Evolutionary conservation across 2,329 filamentous ascomycete species (phyloP).

Genomic region (Leptographium radiaticola): DNA sequence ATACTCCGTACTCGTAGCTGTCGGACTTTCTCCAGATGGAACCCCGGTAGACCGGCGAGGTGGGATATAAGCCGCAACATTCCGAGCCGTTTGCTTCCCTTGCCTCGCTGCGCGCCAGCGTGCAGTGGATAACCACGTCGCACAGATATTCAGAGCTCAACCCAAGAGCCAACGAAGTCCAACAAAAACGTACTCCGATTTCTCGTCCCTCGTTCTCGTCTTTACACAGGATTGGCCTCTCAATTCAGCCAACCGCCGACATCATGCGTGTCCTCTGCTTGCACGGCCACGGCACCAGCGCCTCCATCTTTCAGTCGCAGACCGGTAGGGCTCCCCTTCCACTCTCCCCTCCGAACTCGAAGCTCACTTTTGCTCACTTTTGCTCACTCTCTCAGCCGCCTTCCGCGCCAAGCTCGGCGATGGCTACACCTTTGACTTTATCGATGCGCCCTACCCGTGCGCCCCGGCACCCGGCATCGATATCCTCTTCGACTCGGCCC

Average conservation of each 20-base stretch:
- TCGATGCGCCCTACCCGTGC: constrained; percentile 19
- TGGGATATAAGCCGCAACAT: too few relatives aligned
- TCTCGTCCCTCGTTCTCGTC: too few relatives aligned
- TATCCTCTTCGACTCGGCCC: constrained; percentile 17
- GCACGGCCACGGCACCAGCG: constrained; percentile 25
- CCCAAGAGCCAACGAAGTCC: too few relatives aligned
- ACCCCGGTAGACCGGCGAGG: not conserved
- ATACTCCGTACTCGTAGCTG: too few relatives aligned
- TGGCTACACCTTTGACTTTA: constrained; percentile 20
- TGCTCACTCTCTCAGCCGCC: constrained; percentile 14
- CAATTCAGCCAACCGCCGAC: not conserved
- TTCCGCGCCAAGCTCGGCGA: constrained; percentile 20
- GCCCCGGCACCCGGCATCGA: constrained; percentile 21
- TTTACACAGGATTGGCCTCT: too few relatives aligned
- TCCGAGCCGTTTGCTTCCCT: too few relatives aligned
- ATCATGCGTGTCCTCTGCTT: constrained; percentile 22
- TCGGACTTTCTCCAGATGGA: constrained; percentile 4
- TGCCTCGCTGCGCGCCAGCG: too few relatives aligned
- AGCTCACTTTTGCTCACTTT: not conserved
- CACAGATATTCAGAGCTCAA: too few relatives aligned
- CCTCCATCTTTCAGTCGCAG: constrained; percentile 22
- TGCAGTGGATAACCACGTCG: too few relatives aligned
- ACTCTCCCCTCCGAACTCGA: too few relatives aligned
- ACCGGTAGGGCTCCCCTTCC: constrained; percentile 14
- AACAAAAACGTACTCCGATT: too few relatives aligned